These are phyloP conservation scores for Primulina tabacum DNA, from an alignment of 257 asterid species.

Conservation along the genomic window DNA sequence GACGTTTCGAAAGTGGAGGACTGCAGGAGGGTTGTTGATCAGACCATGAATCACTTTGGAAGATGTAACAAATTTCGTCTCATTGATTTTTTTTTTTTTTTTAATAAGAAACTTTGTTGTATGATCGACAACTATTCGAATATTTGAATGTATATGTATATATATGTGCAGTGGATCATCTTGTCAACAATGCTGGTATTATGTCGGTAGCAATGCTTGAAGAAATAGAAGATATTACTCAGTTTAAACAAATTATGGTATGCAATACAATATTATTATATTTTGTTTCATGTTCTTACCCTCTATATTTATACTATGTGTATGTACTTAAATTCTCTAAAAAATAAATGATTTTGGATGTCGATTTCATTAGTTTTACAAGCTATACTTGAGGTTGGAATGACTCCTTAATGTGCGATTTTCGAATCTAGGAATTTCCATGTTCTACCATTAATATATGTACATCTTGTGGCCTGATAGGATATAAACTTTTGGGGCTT, in stretches of 20 bases:
- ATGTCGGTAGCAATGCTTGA: conserved; percentile 40
- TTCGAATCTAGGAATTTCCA: too few relatives aligned
- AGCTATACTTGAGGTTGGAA: too few relatives aligned
- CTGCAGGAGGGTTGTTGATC: conserved; percentile 48
- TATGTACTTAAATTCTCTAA: too few relatives aligned
- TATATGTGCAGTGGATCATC: conserved; percentile 58
- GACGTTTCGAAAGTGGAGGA: conserved; percentile 54
- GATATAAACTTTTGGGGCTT: conserved; percentile 27
- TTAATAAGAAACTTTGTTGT: too few relatives aligned
- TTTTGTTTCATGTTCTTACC: too few relatives aligned
- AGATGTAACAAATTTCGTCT: conserved; percentile 28
- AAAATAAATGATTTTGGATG: too few relatives aligned
- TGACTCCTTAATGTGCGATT: too few relatives aligned
- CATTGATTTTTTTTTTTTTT: neutral
- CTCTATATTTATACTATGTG: too few relatives aligned
- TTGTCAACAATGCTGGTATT: conserved; percentile 60
- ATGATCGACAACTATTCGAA: too few relatives aligned
- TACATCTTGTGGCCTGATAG: conserved; percentile 28
- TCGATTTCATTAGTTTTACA: too few relatives aligned
- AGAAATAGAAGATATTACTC: conserved; percentile 45
- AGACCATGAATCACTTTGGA: conserved; percentile 56
- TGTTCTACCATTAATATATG: neutral
- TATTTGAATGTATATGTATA: too few relatives aligned
- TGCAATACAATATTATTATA: neutral
- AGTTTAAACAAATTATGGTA: conserved; percentile 46